Base-by-base conservation (phyloP, 2,329 filamentous ascomycete species). In the Xylariaceae sp. region DNA sequence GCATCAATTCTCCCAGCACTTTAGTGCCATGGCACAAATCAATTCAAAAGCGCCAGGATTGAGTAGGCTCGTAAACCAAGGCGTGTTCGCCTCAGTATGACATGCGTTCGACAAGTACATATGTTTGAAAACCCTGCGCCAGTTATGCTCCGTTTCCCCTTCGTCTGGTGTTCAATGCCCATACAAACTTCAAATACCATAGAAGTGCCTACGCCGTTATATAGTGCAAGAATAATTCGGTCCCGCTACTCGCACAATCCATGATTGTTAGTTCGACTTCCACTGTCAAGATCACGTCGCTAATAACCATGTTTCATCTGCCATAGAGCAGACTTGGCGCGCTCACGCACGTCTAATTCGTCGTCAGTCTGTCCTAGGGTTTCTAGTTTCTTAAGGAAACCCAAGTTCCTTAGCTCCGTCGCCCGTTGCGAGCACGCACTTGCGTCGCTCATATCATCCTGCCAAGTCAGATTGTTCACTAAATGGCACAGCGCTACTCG, bases 391-490 rank as follows among this genome's bases (percentile, higher is more conserved):
- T 83, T 79, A 50, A 88, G 77, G 62, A 93, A 89, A 0, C 92
- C 92, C 23, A 95, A 74, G 50, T 84, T 83, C 70, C 86, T 84
- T 40, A 99, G 79, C 69, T 90, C 87, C 11, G 76, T 72, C 0
- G 87, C 88, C 49, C 95, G 83, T 65, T 87, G 82, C 26, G 82
- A 79, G 60, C 89, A 91, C 8, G 83, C 84, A 19, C 80, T 77
- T 17, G 80, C 77, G 65, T 96, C 92, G 26, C 75, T 80, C 6
- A 83, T 80, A 66, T 94, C 88, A 60, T 97, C 93, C 60, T 88
- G 82, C 80, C 89, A 96, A 0, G 91, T 90, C 39, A 99, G 82
- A 71, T 97, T 97, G 71, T 88, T 90, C 40, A 96, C 82, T 39
- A 96, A 81, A 82, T 93, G 94, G 63, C 91, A 92, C 65, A 95